Base-by-base conservation (phyloP, 176 grass and related monocot genomes). In the Aegilops longissima region DNA sequence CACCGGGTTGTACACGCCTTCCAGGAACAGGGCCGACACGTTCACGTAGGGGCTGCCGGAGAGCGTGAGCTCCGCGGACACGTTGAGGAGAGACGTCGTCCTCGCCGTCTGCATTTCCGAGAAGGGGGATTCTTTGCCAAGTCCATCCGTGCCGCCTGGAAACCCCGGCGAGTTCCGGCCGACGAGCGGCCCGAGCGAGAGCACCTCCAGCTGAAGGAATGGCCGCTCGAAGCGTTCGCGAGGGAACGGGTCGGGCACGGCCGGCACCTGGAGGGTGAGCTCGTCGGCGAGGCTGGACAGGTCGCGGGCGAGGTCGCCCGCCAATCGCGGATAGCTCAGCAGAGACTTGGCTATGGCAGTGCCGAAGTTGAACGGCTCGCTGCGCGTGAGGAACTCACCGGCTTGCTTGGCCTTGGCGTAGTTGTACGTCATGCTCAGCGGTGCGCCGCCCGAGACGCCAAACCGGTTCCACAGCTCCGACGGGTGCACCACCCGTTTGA, bases 1-100 rank as follows among this genome's bases (percentile, higher is more conserved):
- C 59, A 90, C 44, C 58, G 93, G 89, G 62, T 93, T 98, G 90
- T 98, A 98, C 75, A 98, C 83, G 76, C 95, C 95, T 66, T 98
- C 95, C 89, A 98, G 70, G 12, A 81, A 88, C 61, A 90, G 24
- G 3, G 33, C 79, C 75, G 84, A 87, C 89, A 90, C 66, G 80
- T 90, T 90, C 4, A 0, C 35, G 20, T 87, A 87, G 3, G 42
- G 9, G 0, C 25, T 7, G 9, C 74, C 80, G 17, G 89, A 67
- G 3, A 87, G 56, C 58, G 89, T 47, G 17, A 90, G 74, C 84
- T 90, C 84, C 20, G 80, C 89, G 0, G 89, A 90, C 8, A 90
- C 89, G 74, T 90, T 90, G 20, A 90, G 74, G 6, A 90, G 5
- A 17, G 84, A 20, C 24, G 63, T 51, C 27, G 71, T 17, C 71